Base-by-base conservation (phyloP, 192 early-diverging fungal species). In the Mortierella hygrophila region DNA sequence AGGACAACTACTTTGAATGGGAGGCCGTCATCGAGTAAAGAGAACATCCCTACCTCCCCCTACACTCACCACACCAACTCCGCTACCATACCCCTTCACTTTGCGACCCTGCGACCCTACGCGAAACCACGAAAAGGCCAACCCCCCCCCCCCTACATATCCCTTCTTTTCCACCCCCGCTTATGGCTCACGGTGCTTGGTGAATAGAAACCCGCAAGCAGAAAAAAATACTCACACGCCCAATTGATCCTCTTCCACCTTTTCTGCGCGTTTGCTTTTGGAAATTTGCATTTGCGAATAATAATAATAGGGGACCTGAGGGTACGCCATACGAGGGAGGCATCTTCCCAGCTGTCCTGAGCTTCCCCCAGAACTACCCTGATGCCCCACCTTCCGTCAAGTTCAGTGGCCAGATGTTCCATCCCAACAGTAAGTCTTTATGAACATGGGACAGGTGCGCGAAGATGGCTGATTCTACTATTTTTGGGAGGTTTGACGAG, bases 271-370 rank as follows among this genome's bases (percentile, higher is more conserved):
- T 60, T 11, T 46, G 88, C 88, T 90, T 91, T 77, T 88, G 90
- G 77, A 76, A 70, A 90, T 90, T 78, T 72, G 88, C 76, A 81
- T 88, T 16, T 80, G 88, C 63, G 80, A 88, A 74, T 32, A 46
- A 68, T 32, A 46, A 68, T 72, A 77, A 60, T 80, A 97, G 95
- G 72, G 97, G 97, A 21, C 98, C 97, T 0, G 93, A 95, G 70
- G 97, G 93, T 55, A 99, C 98, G 18, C 96, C 97, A n/a, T 99
- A 97, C 82, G 98, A 99, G 89, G 95, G 95, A 52, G 98, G 98
- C 15, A 92, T 99, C 38, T 99, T 99, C 78, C 93, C 96, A 32
- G 97, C 97, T 3, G 94, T 90, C 9, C 81, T 99, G 37, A 94
- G 85, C 23, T 98, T 99, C 77, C 98, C 97, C 0, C 93, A 91